Percentiles rank a stretch among this genome's conserved stretches.
phyloP scores from a whole-genome alignment of 768 basidiomycete species.

The Trametes villosa region DNA sequence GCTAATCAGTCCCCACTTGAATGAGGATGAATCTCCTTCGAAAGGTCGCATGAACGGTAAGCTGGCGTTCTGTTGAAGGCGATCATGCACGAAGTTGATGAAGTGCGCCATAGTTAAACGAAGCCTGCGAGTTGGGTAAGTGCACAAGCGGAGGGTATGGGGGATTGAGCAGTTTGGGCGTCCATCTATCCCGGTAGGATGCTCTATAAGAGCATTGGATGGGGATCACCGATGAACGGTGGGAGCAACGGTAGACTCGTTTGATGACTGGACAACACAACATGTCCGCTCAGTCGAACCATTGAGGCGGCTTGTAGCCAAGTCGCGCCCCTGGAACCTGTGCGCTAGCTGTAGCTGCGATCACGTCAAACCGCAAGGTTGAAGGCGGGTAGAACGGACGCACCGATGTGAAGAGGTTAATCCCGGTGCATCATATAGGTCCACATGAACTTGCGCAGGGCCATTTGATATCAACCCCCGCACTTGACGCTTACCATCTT shows the following conservation, averaged over 20 bases:
- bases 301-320: too few relatives aligned
- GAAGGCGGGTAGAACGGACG: too few relatives aligned
- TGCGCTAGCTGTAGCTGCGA: too few relatives aligned
- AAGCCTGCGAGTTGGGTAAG: background rate
- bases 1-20: slow-evolving; percentile 14
- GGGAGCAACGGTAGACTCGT: background rate
- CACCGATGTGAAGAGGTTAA: too few relatives aligned
- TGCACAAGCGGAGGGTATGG: background rate
- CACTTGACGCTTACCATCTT: too few relatives aligned
- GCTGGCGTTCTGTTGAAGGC: background rate
- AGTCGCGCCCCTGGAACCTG: too few relatives aligned
- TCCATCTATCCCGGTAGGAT: background rate
- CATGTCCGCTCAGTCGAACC: too few relatives aligned
- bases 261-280: background rate
- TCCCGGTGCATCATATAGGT: too few relatives aligned
- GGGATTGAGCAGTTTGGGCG: background rate
- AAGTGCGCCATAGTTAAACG: slow-evolving; percentile 13
- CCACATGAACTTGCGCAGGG: too few relatives aligned
- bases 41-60: slow-evolving; percentile 12
- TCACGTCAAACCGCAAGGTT: too few relatives aligned
- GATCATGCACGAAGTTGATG: slow-evolving; percentile 8
- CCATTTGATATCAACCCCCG: too few relatives aligned
- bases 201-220: background rate
- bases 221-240: background rate
- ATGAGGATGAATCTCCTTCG: background rate